A percentile compares a stretch with the other conserved stretches of the same genome.
Evolutionary conservation across 1,139 yeast genomes (phyloP).

Genomic region (Zygosaccharomyces sapae): DNA sequence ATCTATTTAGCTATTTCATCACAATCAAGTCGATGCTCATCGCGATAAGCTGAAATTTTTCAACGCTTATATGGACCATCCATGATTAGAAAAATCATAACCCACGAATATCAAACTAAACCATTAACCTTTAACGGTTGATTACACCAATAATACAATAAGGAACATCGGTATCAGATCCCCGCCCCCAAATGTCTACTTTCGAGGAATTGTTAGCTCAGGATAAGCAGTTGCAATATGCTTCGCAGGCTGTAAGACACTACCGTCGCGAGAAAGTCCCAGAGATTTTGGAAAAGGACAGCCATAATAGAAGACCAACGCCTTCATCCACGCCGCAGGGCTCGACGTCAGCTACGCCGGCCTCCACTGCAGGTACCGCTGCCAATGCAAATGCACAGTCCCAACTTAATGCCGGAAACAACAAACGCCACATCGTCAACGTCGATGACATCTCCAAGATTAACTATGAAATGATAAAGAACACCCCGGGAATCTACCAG

Average conservation of each 20-base stretch:
- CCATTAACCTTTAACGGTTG: neutral
- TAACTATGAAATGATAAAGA: conserved; percentile 36
- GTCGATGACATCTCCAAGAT: conserved; percentile 35
- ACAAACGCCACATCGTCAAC: conserved; percentile 32
- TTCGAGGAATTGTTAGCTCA: conserved; percentile 10
- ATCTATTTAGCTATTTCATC: neutral
- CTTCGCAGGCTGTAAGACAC: conserved; percentile 20
- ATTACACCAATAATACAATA: neutral
- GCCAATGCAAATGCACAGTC: neutral
- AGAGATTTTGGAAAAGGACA: conserved; percentile 11
- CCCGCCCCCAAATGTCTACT: conserved; percentile 14
- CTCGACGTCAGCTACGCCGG: conserved; percentile 1
- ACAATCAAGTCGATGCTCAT: neutral
- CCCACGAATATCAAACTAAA: neutral
- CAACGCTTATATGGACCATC: neutral
- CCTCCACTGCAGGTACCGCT: neutral
- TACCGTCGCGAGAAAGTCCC: conserved; percentile 14
- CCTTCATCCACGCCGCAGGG: conserved; percentile 2
- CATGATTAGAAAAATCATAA: conserved; percentile 4
- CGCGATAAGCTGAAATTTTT: conserved; percentile 8
- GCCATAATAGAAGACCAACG: conserved; percentile 9
- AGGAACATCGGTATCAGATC: neutral
- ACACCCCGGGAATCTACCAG: conserved; percentile 31
- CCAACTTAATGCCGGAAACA: conserved; percentile 13
- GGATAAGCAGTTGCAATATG: conserved; percentile 17